phyloP scores from a whole-genome alignment of 805 yeast species.

The Ogataea sp. region DNA sequence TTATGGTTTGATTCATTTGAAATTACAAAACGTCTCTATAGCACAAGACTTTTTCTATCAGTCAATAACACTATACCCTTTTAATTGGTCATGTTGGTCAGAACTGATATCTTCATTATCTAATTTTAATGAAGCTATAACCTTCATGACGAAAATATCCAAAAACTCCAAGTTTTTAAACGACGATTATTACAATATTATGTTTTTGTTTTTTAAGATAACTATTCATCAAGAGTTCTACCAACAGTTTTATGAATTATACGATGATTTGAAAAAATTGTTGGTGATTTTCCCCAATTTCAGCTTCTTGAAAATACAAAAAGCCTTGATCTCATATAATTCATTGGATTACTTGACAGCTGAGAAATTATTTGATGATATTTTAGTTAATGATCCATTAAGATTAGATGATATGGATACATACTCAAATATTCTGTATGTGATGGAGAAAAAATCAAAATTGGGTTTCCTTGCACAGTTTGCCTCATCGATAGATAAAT shows the following conservation, averaged over 20 bases:
- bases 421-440: conserved; percentile 91
- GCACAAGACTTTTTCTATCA: conserved; percentile 57
- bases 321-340: conserved; percentile 75
- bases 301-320: conserved; percentile 68
- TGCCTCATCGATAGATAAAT: conserved; percentile 73
- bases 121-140: conserved; percentile 51
- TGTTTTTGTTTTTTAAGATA: conserved; percentile 49
- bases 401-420: conserved; percentile 87
- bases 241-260: conserved; percentile 50
- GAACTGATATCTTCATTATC: conserved; percentile 61
- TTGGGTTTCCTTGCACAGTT: conserved; percentile 81
- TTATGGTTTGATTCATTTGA: conserved; percentile 58
- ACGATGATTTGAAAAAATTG: conserved; percentile 41
- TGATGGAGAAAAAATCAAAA: conserved; percentile 82
- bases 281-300: conserved; percentile 60
- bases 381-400: conserved; percentile 69
- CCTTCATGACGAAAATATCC: conserved; percentile 29
- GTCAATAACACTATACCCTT: conserved; percentile 65
- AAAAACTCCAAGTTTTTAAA: conserved; percentile 26
- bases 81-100: conserved; percentile 91
- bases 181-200: conserved; percentile 17
- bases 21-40: conserved; percentile 46
- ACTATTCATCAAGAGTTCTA: conserved; percentile 71
- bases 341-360: conserved; percentile 80
- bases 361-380: conserved; percentile 68